Conservation (phyloP, 2,329 filamentous ascomycete genomes). For the Cytospora leucostoma region DNA sequence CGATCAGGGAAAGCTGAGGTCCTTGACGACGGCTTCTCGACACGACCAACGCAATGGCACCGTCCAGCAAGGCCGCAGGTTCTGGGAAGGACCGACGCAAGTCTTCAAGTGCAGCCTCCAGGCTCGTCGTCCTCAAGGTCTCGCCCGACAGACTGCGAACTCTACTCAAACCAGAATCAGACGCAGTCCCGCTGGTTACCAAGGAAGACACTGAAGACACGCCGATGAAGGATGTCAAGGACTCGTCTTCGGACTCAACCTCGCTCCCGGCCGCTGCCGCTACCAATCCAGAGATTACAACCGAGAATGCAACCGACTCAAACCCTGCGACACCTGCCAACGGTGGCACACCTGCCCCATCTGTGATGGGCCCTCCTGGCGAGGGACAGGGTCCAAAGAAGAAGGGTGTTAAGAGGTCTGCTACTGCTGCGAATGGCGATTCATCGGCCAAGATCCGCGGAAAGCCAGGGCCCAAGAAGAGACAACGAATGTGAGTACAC, state of each 20-base stretch:
- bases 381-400: conserved; percentile 63
- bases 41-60: conserved; percentile 37
- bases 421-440: conserved; percentile 67
- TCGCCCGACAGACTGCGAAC: conserved; percentile 52
- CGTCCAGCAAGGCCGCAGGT: conserved; percentile 38
- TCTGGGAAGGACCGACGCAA: conserved; percentile 47
- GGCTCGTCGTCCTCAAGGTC: conserved; percentile 56
- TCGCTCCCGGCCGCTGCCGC: conserved; percentile 43
- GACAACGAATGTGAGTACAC: conserved; percentile 79
- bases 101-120: conserved; percentile 35
- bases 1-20: background rate
- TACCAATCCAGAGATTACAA: conserved; percentile 57
- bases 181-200: no score
- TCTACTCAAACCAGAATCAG: conserved; percentile 50
- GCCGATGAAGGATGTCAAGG: conserved; percentile 41
- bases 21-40: conserved; percentile 3
- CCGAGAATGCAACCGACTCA: conserved; percentile 61
- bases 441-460: conserved; percentile 69
- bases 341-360: conserved; percentile 56
- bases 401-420: conserved; percentile 72
- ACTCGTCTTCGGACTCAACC: conserved; percentile 48
- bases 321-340: conserved; percentile 60
- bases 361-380: conserved; percentile 60
- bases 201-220: conserved; percentile 40
- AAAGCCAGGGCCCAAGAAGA: conserved; percentile 97